Evolutionary conservation across 305 asterid genomes (phyloP).

Genomic region (Withania somnifera): DNA sequence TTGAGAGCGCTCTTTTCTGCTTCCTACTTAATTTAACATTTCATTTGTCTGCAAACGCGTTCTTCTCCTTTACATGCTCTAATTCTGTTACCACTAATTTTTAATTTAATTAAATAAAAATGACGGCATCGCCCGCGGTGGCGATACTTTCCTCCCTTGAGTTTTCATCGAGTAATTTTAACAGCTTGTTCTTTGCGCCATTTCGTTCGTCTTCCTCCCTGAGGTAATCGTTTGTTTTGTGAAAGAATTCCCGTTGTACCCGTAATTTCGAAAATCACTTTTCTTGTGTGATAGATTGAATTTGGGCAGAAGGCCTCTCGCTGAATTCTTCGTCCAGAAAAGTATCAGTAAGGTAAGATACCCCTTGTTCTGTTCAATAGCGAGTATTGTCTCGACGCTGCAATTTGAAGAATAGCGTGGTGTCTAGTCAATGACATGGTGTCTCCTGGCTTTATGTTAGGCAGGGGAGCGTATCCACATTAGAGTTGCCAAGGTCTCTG

Average conservation of each 20-base stretch:
- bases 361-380: neutral
- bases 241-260: neutral
- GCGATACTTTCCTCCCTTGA: neutral
- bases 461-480: constrained; percentile 15
- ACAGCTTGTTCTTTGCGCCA: neutral
- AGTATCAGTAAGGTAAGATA: constrained; percentile 13
- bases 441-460: constrained; percentile 26
- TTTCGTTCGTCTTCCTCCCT: neutral
- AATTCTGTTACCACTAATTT: no score
- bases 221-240: neutral
- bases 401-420: no score
- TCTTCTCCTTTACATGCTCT: no score
- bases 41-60: no score
- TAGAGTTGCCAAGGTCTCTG: constrained; percentile 19
- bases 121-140: neutral
- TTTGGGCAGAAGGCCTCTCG: constrained; percentile 17
- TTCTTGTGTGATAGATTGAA: constrained; percentile 19
- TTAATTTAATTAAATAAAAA: no score
- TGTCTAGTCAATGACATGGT: neutral
- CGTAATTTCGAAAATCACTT: neutral
- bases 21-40: no score
- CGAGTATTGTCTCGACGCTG: no score
- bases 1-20: no score
- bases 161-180: neutral
- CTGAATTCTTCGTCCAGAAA: constrained; percentile 17